phyloP scores from a whole-genome alignment of 345 rosid genomes.

The Murraya koenigii region DNA sequence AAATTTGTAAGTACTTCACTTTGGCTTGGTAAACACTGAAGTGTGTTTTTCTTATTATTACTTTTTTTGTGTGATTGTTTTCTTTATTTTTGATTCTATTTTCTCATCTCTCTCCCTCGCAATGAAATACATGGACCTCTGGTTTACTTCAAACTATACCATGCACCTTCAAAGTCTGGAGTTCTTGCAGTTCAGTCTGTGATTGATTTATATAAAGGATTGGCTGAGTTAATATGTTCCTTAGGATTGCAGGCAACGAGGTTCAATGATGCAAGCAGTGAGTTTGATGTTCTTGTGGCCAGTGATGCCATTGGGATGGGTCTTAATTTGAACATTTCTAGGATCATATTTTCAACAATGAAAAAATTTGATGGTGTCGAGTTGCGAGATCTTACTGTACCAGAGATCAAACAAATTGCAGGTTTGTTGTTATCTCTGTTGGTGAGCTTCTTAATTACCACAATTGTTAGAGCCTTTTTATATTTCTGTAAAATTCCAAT shows the following conservation, averaged over 20 bases:
- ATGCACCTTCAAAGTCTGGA: not conserved
- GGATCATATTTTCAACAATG: conserved; percentile 81
- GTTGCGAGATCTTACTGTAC: conserved; percentile 63
- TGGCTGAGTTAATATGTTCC: conserved; percentile 20
- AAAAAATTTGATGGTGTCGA: conserved; percentile 71
- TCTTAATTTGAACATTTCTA: conserved; percentile 84
- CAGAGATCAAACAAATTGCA: conserved; percentile 96
- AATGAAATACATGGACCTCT: not conserved
- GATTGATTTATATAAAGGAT: not conserved
- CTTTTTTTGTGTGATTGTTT: not conserved
- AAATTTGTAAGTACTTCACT: not conserved
- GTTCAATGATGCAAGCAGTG: conserved; percentile 81
- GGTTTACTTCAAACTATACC: not conserved
- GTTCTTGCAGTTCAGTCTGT: conserved; percentile 1
- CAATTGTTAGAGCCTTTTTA: not conserved
- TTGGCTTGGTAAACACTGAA: not conserved
- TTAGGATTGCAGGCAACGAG: conserved; percentile 73
- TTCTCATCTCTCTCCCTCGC: not conserved
- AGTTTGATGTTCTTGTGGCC: conserved; percentile 94
- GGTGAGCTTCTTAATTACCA: not conserved
- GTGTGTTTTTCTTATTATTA: not conserved
- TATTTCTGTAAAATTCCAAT: not conserved
- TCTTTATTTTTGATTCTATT: not conserved
- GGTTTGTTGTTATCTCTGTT: conserved; percentile 33
- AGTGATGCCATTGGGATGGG: conserved; percentile 99